phyloP scores from a whole-genome alignment of 495 filamentous ascomycete species.

The Xylaria flabelliformis region DNA sequence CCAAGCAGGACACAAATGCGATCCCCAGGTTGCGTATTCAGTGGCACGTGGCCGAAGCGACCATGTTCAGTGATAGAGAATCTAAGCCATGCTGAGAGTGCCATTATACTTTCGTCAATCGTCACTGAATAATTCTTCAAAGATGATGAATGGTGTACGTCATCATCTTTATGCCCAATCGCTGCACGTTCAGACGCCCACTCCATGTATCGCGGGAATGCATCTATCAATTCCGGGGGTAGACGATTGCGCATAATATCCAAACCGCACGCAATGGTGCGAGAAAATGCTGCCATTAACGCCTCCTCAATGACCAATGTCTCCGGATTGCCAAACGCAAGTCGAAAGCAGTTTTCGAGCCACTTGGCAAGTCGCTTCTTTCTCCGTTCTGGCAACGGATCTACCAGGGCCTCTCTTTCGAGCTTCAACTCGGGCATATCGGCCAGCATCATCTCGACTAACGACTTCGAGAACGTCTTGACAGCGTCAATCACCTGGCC shows the following conservation, averaged over 20 bases:
- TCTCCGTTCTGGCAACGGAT: not conserved
- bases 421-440: conserved; percentile 11
- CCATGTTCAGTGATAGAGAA: conserved; percentile 32
- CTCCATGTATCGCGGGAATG: conserved; percentile 27
- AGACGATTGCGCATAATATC: conserved; percentile 31
- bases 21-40: conserved; percentile 28
- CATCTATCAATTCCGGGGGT: conserved; percentile 17
- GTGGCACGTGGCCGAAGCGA: conserved; percentile 27
- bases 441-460: conserved; percentile 18
- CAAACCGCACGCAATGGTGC: conserved; percentile 30
- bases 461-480: not conserved
- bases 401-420: not conserved
- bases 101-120: not conserved
- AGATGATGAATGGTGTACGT: not conserved
- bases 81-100: not conserved
- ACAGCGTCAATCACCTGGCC: conserved; percentile 35
- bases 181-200: conserved; percentile 18
- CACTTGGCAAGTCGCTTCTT: conserved; percentile 2
- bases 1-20: conserved; percentile 38
- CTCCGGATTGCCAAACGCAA: not conserved
- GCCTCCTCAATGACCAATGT: too few species aligned
- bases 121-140: not conserved
- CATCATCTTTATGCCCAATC: not conserved
- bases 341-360: conserved; percentile 2
- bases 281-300: conserved; percentile 15